phyloP scores from a whole-genome alignment of 805 yeast genomes.

The Metschnikowia henanensis region DNA sequence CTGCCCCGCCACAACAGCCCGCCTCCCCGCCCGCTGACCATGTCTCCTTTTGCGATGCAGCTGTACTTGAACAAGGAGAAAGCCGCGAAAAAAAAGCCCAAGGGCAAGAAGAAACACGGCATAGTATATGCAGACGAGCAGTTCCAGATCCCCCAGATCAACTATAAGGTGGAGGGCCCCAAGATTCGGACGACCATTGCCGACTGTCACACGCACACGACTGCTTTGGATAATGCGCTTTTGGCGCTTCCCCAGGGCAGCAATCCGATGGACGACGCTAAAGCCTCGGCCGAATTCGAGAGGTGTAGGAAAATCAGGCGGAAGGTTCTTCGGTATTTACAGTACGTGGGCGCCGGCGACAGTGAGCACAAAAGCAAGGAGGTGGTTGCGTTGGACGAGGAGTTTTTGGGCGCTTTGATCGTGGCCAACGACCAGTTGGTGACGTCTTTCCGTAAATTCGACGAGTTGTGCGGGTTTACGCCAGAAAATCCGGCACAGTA shows the following conservation, averaged over 20 bases:
- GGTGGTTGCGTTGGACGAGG: conserved; percentile 55
- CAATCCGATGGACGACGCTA: conserved; percentile 62
- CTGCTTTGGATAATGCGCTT: conserved; percentile 58
- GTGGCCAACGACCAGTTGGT: conserved; percentile 92
- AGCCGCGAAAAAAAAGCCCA: conserved; percentile 7
- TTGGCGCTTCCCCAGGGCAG: conserved; percentile 43
- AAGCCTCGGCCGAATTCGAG: conserved; percentile 66
- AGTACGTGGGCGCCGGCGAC: conserved; percentile 62
- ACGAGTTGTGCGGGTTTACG: conserved; percentile 47
- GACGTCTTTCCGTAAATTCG: conserved; percentile 65
- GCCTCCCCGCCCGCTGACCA: conserved; percentile 28
- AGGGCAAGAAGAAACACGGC: conserved; percentile 13
- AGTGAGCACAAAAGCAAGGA: conserved; percentile 28
- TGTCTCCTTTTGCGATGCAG: conserved; percentile 22
- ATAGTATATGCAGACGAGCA: conserved; percentile 43
- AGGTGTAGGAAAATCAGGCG: conserved; percentile 75
- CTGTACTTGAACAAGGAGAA: conserved; percentile 14
- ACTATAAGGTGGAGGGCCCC: conserved; percentile 70
- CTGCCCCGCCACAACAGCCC: not conserved
- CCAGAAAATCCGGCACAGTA: conserved; percentile 38
- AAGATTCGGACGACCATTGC: conserved; percentile 68
- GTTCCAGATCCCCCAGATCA: conserved; percentile 65
- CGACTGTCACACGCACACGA: conserved; percentile 72
- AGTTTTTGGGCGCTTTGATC: conserved; percentile 81
- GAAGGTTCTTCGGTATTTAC: conserved; percentile 77